Conservation (phyloP, 2,329 filamentous ascomycete species). For the Phialocephala sp. region DNA sequence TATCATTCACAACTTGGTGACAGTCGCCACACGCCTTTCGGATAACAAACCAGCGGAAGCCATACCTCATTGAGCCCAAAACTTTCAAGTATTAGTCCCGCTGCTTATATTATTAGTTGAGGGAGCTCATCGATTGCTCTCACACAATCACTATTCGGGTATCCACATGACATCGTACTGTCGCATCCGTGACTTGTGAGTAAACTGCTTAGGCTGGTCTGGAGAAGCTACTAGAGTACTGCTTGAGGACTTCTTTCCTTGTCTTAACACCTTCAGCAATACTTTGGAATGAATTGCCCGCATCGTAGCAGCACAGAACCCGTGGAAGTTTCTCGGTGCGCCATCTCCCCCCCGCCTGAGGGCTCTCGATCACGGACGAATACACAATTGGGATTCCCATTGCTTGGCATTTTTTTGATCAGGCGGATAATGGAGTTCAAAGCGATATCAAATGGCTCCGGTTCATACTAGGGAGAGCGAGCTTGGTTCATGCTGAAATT, state of each 20-base stretch:
- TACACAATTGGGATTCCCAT: constrained; percentile 20
- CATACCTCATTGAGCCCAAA: constrained; percentile 51
- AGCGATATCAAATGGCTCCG: constrained; percentile 23
- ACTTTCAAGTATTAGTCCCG: constrained; percentile 32
- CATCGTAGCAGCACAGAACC: constrained; percentile 25
- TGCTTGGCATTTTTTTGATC: constrained; percentile 19
- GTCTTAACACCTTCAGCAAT: constrained; percentile 23
- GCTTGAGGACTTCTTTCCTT: constrained; percentile 45
- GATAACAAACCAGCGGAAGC: constrained; percentile 52
- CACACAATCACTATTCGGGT: constrained; percentile 54
- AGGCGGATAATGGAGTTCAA: constrained; percentile 22
- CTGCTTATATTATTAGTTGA: background rate
- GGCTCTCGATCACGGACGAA: constrained; percentile 23
- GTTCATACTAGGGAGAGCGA: constrained; percentile 47
- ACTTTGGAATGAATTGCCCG: constrained; percentile 23
- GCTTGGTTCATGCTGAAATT: constrained; percentile 51
- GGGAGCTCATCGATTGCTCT: constrained; percentile 43
- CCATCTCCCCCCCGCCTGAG: constrained; percentile 20
- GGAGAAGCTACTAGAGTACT: constrained; percentile 52
- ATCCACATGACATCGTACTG: constrained; percentile 52
- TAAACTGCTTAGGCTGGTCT: constrained; percentile 50
- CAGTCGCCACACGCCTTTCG: constrained; percentile 51
- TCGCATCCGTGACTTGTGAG: constrained; percentile 48
- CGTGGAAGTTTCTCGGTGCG: constrained; percentile 25
- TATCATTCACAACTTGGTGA: constrained; percentile 51